Evolutionary conservation across 257 asterid genomes (phyloP).

Genomic region (Nicotiana otophora): DNA sequence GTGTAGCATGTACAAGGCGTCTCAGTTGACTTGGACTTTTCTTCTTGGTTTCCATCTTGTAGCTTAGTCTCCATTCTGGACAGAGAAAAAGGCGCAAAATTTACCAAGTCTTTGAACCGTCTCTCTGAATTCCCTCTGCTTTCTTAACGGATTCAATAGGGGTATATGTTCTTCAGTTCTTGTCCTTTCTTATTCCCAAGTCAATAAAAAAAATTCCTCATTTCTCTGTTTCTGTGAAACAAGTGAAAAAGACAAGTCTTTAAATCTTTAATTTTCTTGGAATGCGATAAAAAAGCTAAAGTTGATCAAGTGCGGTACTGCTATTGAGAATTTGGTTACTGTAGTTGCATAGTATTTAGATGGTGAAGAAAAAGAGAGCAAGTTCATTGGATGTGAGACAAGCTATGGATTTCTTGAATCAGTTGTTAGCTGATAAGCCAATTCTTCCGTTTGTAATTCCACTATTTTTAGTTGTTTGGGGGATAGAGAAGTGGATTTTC

Average conservation of each 20-base stretch:
- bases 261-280: not conserved
- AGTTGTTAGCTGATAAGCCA: slow-evolving; percentile 63
- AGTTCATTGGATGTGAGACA: slow-evolving; percentile 33
- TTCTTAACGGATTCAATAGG: not conserved
- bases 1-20: not conserved
- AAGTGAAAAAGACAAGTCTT: slow-evolving; percentile 1
- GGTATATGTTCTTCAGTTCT: not conserved
- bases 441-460: slow-evolving; percentile 59
- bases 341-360: slow-evolving; percentile 8
- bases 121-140: slow-evolving; percentile 13
- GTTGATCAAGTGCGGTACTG: not conserved
- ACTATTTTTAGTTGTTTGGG: slow-evolving; percentile 58
- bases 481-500: slow-evolving; percentile 80
- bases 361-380: slow-evolving; percentile 62
- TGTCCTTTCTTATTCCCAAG: not conserved
- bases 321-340: slow-evolving; percentile 1
- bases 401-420: slow-evolving; percentile 43
- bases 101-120: not conserved
- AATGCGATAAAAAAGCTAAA: not conserved
- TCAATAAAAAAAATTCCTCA: not conserved
- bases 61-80: slow-evolving; percentile 4
- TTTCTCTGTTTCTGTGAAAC: not conserved
- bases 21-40: slow-evolving; percentile 23
- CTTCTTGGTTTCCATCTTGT: not conserved
- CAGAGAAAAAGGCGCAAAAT: not conserved